Evolutionary conservation across 2,329 filamentous ascomycete genomes (phyloP), one percentile per base, ranked within the genome.

Genomic region (Pseudopyrenochaeta lycopersici): DNA sequence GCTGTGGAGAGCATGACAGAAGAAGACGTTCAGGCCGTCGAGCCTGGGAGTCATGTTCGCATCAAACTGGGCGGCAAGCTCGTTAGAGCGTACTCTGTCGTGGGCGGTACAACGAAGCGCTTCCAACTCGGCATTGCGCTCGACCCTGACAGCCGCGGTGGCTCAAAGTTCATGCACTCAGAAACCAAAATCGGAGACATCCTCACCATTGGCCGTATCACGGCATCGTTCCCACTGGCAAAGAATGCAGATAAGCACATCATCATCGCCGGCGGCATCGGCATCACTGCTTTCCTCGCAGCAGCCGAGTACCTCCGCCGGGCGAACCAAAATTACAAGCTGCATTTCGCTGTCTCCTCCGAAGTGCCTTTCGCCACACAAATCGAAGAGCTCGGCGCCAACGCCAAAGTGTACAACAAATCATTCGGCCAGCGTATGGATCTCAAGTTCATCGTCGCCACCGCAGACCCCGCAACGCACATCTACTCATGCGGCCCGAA

Each of bases 211-310:
- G 80, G 82, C 2, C 78, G 78, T 29, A 79, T 87, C 27, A 84
- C 81, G 0, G 67, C 74, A 0, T 82, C 80, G 36, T 78, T 87
- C 20, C 78, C 79, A 1, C 70, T 80, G 1, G 76, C 75, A 0
- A 66, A 53, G 2, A 73, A 79, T 1, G 84, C 84, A 7, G 85
- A 83, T 58, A 78, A 83, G 44, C 86, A 89, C 58, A 77, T 89
- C 33, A 85, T 89, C 62, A 82, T 90, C 27, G 85, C 81, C 0
- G 87, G 84, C 9, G 88, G 87, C 0, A 85, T 90, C 27, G 88
- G 87, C 0, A 83, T 90, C 56, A 90, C 88, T 1, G 87, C 87
- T 0, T 89, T 89, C 58, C 64, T 90, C 7, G 63, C 76, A 1
- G 74, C 85, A 20, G 65, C 85, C 2, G 72, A 81, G 43, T 56